Base-by-base conservation (phyloP, 345 rosid species). In the Rhodamnia rubescens region DNA sequence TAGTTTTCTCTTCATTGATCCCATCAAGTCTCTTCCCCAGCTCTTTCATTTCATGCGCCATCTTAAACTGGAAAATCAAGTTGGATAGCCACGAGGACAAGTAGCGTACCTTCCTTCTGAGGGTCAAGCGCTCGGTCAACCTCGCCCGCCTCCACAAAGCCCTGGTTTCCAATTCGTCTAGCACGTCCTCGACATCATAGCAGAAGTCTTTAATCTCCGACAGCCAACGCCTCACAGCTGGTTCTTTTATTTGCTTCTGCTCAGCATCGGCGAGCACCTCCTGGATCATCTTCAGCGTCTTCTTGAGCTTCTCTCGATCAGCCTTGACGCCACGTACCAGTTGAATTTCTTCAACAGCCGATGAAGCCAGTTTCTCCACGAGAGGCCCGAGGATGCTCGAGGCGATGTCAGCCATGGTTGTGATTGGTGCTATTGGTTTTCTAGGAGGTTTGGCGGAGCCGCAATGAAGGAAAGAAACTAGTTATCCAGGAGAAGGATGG, bases 151-250 rank as follows among this genome's bases (percentile, higher is more conserved):
- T 21, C 5, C 47, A 44, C 9, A 83, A 58, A 27, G 78, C 82
- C 84, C 85, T 61, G 24, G 52, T 56, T 29, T 84, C 86, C 15
- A 87, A 80, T 14, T 83, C 87, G 53, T 87, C 89, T 20, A 89
- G 47, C 83, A 86, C 84, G 13, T 88, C 89, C 50, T 84, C 88
- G 3, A 86, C 83, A 47, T 86, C 89, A 22, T 44, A 84, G 53
- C 83, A 88, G 54, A 88, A 56, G 59, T 88, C 36, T 61, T 74
- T 49, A 29, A 86, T 85, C 44, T 69, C 27, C 29, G 10, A 50
- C 44, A 86, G 84, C 90, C 88, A 86, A n/a, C 2, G 27, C 27
- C 56, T 53, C 20, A 81, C 13, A 40, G 47, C 49, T 10, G 26
- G 26, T 15, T 84, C 84, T 47, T 53, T n/a, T 29, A 24, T 21